Evolutionary conservation across 345 rosid species (phyloP).

Genomic region (Heritiera fomes): DNA sequence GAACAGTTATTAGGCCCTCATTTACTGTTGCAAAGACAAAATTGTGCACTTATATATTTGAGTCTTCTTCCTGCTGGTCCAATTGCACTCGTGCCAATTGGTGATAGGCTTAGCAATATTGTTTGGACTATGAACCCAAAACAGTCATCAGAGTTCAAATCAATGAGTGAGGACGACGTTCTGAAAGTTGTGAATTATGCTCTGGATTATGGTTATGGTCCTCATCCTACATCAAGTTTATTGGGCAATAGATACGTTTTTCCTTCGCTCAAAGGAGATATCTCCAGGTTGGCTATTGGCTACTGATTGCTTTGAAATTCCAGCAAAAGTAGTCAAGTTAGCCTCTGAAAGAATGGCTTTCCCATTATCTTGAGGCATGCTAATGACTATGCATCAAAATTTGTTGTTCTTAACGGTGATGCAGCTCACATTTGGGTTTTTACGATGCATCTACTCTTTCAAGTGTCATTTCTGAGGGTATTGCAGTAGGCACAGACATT

Average conservation of each 20-base stretch:
- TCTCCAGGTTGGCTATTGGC: conserved; percentile 31
- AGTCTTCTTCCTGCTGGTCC: conserved; percentile 57
- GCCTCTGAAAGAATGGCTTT: conserved; percentile 59
- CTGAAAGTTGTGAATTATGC: conserved; percentile 76
- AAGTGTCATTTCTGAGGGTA: conserved; percentile 56
- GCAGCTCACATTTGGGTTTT: conserved; percentile 92
- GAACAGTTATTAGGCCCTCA: too few relatives aligned
- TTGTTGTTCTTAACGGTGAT: conserved; percentile 77
- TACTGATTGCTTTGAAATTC: conserved; percentile 67
- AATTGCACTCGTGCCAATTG: conserved; percentile 79
- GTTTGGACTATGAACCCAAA: conserved; percentile 93
- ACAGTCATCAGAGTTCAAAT: conserved; percentile 60
- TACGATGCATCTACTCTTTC: conserved; percentile 82
- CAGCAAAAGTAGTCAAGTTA: conserved; percentile 73
- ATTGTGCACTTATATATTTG: too few relatives aligned
- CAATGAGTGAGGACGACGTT: conserved; percentile 73
- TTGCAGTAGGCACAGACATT: conserved; percentile 77
- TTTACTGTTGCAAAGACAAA: too few relatives aligned
- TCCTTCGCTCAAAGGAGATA: conserved; percentile 59
- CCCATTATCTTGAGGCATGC: conserved; percentile 86
- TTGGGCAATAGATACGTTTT: conserved; percentile 34
- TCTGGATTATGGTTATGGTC: conserved; percentile 78
- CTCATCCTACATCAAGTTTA: conserved; percentile 64
- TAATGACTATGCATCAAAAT: conserved; percentile 59
- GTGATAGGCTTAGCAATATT: conserved; percentile 86